Evolutionary conservation across 192 early-diverging fungal genomes (phyloP), one percentile per base, ranked within the genome.

Genomic region (Jimgerdemannia flammicorona): DNA sequence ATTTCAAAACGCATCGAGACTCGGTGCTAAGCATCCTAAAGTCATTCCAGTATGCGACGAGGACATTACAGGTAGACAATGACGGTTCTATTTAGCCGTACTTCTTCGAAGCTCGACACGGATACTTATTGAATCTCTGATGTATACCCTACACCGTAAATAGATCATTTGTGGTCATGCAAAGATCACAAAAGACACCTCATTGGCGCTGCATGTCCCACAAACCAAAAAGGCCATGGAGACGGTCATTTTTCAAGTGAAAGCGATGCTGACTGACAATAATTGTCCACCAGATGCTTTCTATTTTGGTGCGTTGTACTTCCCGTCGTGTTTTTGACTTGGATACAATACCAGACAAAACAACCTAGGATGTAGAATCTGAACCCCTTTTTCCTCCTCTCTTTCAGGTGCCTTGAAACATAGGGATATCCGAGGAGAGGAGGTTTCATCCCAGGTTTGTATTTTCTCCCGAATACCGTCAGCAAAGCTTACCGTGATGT

Each of bases 121-220:
- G 17, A 18, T 18, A 65, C 1, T 17, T 65, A 65, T 65, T 65
- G 19, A 19, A 63, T 77, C 18, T 72, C 64, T 2, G 72, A 19
- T 65, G 17, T n/a, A 43, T 72, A 14, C 44, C 3, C 7, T 43
- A 44, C 29, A 29, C 29, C 29, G 29, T 29, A 43, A 80, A 44
- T 88, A 95, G 85, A 87, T 78, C 71, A 88, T 95, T 20, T 95
- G 93, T 72, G 88, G 88, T 44, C 92, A 95, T 77, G 91, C 90
- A 17, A 95, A 95, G 71, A 89, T 87, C 8, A 82, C 83, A 3
- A 90, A 88, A 75, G 92, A 95, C 66, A 82, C 84, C 0, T 72
- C 74, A 42, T 73, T 95, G 40, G 84, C 90, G 64, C 78, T 86
- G 4, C 84, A 85, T 75, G 93, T 95, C 0, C 93, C 93, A 10